Evolutionary conservation across 345 rosid genomes (phyloP).

Genomic region (Arabis alpina): DNA sequence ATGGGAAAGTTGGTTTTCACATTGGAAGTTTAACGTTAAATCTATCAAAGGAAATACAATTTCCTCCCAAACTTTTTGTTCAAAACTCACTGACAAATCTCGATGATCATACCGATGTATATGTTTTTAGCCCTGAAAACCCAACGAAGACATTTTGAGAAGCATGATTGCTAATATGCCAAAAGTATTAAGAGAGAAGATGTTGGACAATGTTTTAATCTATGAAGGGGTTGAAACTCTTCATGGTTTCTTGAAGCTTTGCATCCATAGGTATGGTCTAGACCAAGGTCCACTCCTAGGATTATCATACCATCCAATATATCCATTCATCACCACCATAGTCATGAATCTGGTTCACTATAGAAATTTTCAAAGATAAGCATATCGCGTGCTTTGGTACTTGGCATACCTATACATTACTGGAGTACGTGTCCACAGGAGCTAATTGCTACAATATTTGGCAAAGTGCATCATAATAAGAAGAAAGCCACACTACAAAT

Average conservation of each 20-base stretch:
- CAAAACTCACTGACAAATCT: not conserved
- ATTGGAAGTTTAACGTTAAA: not conserved
- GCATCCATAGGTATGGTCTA: not conserved
- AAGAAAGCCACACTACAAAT: too few species aligned
- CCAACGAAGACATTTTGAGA: too few species aligned
- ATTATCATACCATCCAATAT: not conserved
- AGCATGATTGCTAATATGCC: too few species aligned
- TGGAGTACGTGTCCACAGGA: too few species aligned
- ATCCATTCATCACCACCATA: not conserved
- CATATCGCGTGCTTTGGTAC: too few species aligned
- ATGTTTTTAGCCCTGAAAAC: not conserved
- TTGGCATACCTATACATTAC: too few species aligned
- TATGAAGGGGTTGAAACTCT: not conserved
- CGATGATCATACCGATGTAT: not conserved
- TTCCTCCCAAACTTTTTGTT: not conserved
- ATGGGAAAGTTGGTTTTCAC: not conserved
- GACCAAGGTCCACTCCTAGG: not conserved
- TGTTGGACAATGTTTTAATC: not conserved
- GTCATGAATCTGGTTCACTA: not conserved
- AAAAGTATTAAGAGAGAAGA: not conserved
- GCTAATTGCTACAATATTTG: too few species aligned
- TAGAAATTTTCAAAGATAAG: too few species aligned
- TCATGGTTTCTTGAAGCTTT: not conserved
- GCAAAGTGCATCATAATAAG: too few species aligned
- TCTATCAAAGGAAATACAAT: not conserved